Conservation (phyloP, 2,329 filamentous ascomycete genomes). For the Neodidymelliopsis sp. region DNA sequence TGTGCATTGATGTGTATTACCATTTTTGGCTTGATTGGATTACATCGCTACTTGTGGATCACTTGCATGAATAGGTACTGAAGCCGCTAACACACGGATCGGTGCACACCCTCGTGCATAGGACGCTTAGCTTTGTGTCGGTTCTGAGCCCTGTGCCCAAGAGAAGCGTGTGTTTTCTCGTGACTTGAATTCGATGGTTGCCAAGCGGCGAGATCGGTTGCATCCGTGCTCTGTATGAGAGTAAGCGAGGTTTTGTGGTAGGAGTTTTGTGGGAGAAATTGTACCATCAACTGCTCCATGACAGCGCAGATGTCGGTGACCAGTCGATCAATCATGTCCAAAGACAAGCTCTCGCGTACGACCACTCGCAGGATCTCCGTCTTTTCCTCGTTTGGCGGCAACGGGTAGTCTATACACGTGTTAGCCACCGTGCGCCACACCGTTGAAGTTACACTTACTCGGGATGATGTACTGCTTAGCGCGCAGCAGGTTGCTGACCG, state of each 20-base stretch:
- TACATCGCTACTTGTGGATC: conserved; percentile 2
- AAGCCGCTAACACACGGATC: conserved; percentile 54
- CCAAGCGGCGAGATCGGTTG: conserved; percentile 60
- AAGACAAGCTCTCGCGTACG: conserved; percentile 70
- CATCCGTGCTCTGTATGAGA: conserved; percentile 51
- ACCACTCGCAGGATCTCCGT: conserved; percentile 74
- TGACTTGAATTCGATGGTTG: conserved; percentile 50
- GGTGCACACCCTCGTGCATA: conserved; percentile 58
- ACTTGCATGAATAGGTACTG: conserved; percentile 3
- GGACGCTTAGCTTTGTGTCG: conserved; percentile 55
- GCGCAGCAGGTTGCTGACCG: conserved; percentile 67
- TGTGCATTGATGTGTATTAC: neutral
- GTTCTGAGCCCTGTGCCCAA: conserved; percentile 47
- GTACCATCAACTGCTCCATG: conserved; percentile 65
- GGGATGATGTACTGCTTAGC: conserved; percentile 76
- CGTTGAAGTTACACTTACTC: conserved; percentile 53
- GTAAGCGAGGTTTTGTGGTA: neutral
- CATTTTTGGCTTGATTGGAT: neutral
- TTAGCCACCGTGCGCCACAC: conserved; percentile 19
- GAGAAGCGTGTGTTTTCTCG: conserved; percentile 52
- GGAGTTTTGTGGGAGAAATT: neutral
- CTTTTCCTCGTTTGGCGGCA: conserved; percentile 67
- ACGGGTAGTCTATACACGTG: conserved; percentile 62
- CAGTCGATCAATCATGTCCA: conserved; percentile 71
- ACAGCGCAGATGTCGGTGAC: conserved; percentile 67